phyloP scores from a whole-genome alignment of 2,329 filamentous ascomycete species.

The Fusarium napiforme region DNA sequence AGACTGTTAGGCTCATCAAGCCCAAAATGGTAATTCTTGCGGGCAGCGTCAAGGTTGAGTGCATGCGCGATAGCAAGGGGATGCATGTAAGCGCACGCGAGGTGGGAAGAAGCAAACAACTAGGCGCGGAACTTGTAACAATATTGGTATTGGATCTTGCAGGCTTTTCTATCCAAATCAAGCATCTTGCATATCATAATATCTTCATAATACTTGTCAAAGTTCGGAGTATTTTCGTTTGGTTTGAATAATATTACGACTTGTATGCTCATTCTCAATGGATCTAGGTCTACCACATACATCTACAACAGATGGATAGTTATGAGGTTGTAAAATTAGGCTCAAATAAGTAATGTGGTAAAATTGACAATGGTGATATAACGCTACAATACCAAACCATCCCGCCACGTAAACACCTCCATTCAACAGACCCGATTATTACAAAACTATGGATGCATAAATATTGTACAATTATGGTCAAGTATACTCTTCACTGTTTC shows the following conservation, averaged over 20 bases:
- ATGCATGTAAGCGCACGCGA: constrained; percentile 22
- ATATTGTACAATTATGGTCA: constrained; percentile 33
- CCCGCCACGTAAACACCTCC: constrained; percentile 13
- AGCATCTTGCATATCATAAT: neutral
- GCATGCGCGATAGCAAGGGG: constrained; percentile 11
- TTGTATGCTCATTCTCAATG: no score
- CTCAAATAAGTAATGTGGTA: neutral
- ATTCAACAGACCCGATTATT: constrained; percentile 24
- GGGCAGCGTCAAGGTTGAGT: constrained; percentile 19
- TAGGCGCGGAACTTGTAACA: neutral
- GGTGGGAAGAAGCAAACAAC: constrained; percentile 1
- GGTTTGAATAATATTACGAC: neutral
- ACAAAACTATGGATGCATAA: constrained; percentile 31
- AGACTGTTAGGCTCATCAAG: constrained; percentile 4
- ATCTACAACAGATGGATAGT: neutral
- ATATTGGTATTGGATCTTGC: neutral
- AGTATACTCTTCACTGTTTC: constrained; percentile 4
- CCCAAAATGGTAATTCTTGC: constrained; percentile 38
- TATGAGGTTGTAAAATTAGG: neutral
- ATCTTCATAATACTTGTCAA: neutral
- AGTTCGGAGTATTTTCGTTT: neutral
- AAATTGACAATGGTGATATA: constrained; percentile 15
- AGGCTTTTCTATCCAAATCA: neutral
- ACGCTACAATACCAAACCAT: constrained; percentile 30
- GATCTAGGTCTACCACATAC: no score